A percentile compares a stretch with the other conserved stretches of the same genome.
These are phyloP conservation scores for Helianthus annuus DNA, from an alignment of 129 eudicot genomes.

Conservation along the genomic window HanXRQr2.0-SUNRISE NC_035447.2:356069-356568, in stretches of 20 bases:
- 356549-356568: slow-evolving; percentile 71
- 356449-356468: slow-evolving; percentile 16
- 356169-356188: not conserved
- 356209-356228: not conserved
- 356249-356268: slow-evolving; percentile 34
- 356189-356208: not conserved
- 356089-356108: not conserved
- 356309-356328: slow-evolving; percentile 50
- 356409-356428: too few relatives aligned
- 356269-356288: slow-evolving; percentile 35
- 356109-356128: not conserved
- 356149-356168: not conserved
- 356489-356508: slow-evolving; percentile 33
- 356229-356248: not conserved
- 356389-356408: slow-evolving; percentile 43
- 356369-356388: slow-evolving; percentile 80
- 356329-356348: slow-evolving; percentile 49
- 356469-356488: slow-evolving; percentile 8
- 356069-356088: not conserved
- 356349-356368: slow-evolving; percentile 74
- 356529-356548: slow-evolving; percentile 61
- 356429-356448: not conserved
- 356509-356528: slow-evolving; percentile 73
- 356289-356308: slow-evolving; percentile 43
- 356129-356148: not conserved